Base-by-base conservation (phyloP, 148 eudicot genomes). In the Amaranthus cruentus region DNA sequence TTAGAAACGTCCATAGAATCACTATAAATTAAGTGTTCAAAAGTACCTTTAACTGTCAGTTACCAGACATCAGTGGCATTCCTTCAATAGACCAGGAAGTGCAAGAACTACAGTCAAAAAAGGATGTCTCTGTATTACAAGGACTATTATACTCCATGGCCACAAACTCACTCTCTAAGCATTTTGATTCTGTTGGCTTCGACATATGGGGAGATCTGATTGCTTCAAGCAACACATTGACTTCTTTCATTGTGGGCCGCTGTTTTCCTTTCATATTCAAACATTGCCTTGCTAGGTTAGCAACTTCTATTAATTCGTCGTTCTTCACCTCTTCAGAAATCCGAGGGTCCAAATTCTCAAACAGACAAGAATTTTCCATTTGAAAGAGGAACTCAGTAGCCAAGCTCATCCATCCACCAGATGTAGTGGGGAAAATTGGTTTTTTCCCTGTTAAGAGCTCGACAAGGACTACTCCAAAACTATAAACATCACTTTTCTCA, bases 401-500 rank as follows among this genome's bases (percentile, higher is more conserved):
- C 76, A 80, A 60, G 42, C 75, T 71, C 46, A 65, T 75, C 78
- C 83, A 76, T 10, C 71, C 79, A 44, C 79, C 79, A 54, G 5
- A 1, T 72, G 69, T 53, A 1, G 64, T 54, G 57, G 72, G 79
- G 38, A 46, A 53, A 47, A 76, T 52, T 2, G 82, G 79, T 42
- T 75, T 80, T 52, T 60, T 71, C 5, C 83, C 76, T 21, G 76
- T 80, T 59, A 80, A 13, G 46, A 80, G 79, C 76, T 80, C 83
- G 18, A 71, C 83, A 28, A 78, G 77, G 65, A 78, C 81, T 46
- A 78, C 81, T 0, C 81, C 81, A 46, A 78, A 78, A 56, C 83
- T 80, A 42, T 80, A 80, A 10, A 80, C 83, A 28, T 80, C 83
- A 42, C 83, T 80, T 68, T 80, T 80, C 18, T 80, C 83, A 5